A percentile compares a stretch with the other conserved stretches of the same genome.
phyloP scores from a whole-genome alignment of 2,329 filamentous ascomycete species.

The Rosellinia necatrix region DNA sequence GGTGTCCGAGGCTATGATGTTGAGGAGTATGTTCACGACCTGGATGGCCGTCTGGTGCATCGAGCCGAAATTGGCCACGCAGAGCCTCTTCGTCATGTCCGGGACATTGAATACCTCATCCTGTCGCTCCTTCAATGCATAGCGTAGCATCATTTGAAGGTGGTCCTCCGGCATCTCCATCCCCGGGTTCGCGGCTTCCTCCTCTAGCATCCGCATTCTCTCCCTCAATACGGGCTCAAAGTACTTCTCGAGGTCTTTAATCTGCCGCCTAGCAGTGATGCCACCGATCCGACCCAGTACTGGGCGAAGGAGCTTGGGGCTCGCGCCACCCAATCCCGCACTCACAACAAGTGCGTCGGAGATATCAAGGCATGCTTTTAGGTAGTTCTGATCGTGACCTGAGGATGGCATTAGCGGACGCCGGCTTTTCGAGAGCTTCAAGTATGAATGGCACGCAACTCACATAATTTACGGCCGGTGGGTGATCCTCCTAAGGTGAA shows the following conservation, averaged over 20 bases:
- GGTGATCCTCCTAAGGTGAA: constrained; percentile 35
- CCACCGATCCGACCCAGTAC: constrained; percentile 25
- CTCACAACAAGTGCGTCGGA: constrained; percentile 21
- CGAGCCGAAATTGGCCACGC: constrained; percentile 43
- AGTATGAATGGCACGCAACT: constrained; percentile 13
- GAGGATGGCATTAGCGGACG: background rate
- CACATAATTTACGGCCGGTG: constrained; percentile 40
- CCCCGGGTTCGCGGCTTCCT: constrained; percentile 24
- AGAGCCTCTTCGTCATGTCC: constrained; percentile 41
- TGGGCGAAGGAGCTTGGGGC: constrained; percentile 19
- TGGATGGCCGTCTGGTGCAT: constrained; percentile 48
- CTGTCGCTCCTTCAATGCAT: constrained; percentile 44
- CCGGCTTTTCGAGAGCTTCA: too few relatives aligned
- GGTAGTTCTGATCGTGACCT: constrained; percentile 40
- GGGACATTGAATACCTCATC: constrained; percentile 42
- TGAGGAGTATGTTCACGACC: constrained; percentile 48
- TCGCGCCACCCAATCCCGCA: constrained; percentile 15
- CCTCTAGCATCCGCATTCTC: constrained; percentile 26
- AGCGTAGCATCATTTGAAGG: constrained; percentile 49
- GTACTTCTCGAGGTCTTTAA: constrained; percentile 36
- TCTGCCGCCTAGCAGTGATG: constrained; percentile 25
- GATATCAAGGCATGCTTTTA: constrained; percentile 21
- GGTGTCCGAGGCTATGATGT: constrained; percentile 47
- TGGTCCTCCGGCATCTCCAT: constrained; percentile 43
- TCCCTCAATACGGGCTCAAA: constrained; percentile 33